phyloP scores from a whole-genome alignment of 805 yeast species.

The Cyberlindnera petersonii region DNA sequence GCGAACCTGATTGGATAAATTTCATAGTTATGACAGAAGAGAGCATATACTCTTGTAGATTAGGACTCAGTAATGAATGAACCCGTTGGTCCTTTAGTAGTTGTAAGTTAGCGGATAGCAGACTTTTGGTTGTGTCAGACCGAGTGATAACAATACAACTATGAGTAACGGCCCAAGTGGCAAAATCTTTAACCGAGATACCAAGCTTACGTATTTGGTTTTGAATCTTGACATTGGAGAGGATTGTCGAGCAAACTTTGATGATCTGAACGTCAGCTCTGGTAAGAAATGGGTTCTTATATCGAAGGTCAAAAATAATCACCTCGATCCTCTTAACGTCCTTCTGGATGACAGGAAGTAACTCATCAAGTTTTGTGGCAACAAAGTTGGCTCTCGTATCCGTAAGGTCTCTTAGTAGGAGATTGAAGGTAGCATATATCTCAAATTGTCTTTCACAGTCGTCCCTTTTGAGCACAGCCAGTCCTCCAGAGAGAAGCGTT shows the following conservation, averaged over 20 bases:
- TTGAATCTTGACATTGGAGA: constrained; percentile 16
- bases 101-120: constrained; percentile 26
- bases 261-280: constrained; percentile 26
- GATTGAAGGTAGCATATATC: constrained; percentile 24
- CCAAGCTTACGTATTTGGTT: constrained; percentile 8
- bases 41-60: constrained; percentile 20
- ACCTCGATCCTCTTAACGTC: constrained; percentile 14
- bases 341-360: constrained; percentile 8
- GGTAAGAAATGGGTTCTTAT: constrained; percentile 20
- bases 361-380: constrained; percentile 4
- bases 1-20: constrained; percentile 20
- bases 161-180: constrained; percentile 18
- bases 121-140: constrained; percentile 19
- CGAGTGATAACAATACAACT: constrained; percentile 14
- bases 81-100: constrained; percentile 23
- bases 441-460: constrained; percentile 24
- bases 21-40: constrained; percentile 23
- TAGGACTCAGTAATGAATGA: constrained; percentile 6
- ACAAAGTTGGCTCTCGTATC: constrained; percentile 14
- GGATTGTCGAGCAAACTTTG: constrained; percentile 16
- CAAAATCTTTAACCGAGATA: constrained; percentile 6
- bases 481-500: constrained; percentile 22
- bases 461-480: constrained; percentile 10
- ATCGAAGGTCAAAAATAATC: constrained; percentile 4
- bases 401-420: constrained; percentile 21